A percentile compares a stretch with the other conserved stretches of the same genome.
These are phyloP conservation scores for Noccaea caerulescens DNA, from an alignment of 345 rosid species.

Conservation along the genomic window DNA sequence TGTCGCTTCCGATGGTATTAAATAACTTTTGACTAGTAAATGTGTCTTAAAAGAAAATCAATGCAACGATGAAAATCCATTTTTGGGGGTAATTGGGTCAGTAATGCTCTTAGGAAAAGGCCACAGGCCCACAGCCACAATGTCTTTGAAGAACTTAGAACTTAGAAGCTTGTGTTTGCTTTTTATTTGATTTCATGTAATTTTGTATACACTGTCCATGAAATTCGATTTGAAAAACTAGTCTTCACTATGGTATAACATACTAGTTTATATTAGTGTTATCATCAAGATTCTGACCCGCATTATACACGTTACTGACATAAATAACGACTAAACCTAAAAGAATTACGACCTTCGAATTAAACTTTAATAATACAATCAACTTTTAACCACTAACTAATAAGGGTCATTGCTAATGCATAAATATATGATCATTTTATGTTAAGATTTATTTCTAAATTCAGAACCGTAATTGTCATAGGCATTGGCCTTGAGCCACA, in stretches of 20 bases:
- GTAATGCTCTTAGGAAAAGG: not conserved
- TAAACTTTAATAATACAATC: not conserved
- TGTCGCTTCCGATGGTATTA: constrained; percentile 22
- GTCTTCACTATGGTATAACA: not conserved
- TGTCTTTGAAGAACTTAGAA: not conserved
- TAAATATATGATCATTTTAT: not conserved
- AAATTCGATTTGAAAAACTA: not conserved
- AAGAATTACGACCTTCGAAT: not conserved
- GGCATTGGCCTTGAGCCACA: constrained; percentile 8
- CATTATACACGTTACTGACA: not conserved
- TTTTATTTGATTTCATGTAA: not conserved
- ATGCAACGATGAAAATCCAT: constrained; percentile 2
- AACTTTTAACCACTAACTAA: not conserved
- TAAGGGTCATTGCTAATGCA: not conserved
- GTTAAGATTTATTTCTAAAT: not conserved
- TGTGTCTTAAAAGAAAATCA: constrained; percentile 37
- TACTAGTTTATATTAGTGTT: not conserved
- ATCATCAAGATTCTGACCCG: not conserved
- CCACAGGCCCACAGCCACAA: not conserved
- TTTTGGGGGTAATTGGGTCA: too few relatives aligned
- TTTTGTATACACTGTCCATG: not conserved
- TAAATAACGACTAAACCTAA: not conserved
- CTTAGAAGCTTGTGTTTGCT: not conserved
- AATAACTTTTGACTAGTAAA: constrained; percentile 19
- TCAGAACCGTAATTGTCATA: not conserved